Conservation (phyloP, 169 alveolate genomes). For the Plasmodium inui region DNA sequence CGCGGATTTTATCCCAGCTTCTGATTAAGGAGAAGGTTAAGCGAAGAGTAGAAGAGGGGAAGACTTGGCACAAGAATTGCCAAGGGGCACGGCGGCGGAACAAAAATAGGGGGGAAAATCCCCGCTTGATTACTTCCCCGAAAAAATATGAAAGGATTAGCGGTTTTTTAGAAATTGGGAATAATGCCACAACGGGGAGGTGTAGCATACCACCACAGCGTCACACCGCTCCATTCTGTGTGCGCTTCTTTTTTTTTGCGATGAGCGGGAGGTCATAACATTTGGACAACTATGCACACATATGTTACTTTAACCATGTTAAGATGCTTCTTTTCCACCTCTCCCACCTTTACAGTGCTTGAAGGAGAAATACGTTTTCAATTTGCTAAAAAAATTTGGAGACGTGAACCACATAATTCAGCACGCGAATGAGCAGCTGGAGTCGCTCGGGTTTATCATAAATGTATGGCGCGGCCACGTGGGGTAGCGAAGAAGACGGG, state of each 20-base stretch:
- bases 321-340: not conserved
- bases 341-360: constrained; percentile 17
- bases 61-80: no score
- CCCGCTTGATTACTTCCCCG: not conserved
- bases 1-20: constrained; percentile 44
- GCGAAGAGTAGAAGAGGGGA: not conserved
- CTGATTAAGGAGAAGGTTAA: constrained; percentile 63
- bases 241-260: not conserved
- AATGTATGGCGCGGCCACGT: constrained; percentile 11
- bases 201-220: not conserved
- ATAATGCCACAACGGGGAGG: not conserved
- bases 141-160: not conserved
- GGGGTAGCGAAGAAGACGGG: not conserved
- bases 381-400: constrained; percentile 29
- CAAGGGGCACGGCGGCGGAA: not conserved
- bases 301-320: not conserved
- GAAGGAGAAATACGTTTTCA: constrained; percentile 41
- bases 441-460: constrained; percentile 43
- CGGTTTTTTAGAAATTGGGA: not conserved
- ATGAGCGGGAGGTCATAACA: not conserved
- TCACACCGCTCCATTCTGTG: not conserved
- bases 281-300: not conserved
- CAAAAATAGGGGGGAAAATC: no score
- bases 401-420: constrained; percentile 66
- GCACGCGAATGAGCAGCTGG: constrained; percentile 47